Percentiles rank a stretch among this genome's conserved stretches.
phyloP scores from a whole-genome alignment of 192 early-diverging fungal genomes.

The Allomyces arbusculus region DNA sequence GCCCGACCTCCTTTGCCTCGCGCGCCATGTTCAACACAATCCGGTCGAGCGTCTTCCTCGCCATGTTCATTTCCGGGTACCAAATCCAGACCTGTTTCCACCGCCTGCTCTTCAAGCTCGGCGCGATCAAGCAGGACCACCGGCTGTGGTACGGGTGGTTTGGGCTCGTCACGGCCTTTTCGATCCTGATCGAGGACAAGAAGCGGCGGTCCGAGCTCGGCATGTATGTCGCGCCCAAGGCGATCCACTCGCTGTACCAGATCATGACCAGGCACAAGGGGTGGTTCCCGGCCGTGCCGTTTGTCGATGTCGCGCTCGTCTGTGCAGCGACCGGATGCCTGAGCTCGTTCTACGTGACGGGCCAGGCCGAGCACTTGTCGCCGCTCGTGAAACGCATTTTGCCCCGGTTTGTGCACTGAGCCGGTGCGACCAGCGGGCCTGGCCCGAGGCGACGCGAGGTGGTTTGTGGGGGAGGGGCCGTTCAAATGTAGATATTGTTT shows the following conservation, averaged over 20 bases:
- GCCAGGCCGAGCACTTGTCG: neutral
- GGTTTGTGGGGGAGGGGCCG: no score
- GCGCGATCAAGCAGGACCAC: neutral
- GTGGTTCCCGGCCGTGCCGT: neutral
- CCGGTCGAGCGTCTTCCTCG: neutral
- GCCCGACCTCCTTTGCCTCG: neutral
- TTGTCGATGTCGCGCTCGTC: neutral
- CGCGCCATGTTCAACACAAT: neutral
- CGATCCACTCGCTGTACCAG: neutral
- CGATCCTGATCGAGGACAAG: constrained; percentile 2
- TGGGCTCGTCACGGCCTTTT: neutral
- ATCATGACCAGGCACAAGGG: neutral
- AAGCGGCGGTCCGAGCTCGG: constrained; percentile 1
- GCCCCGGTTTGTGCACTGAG: no score
- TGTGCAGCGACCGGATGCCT: neutral
- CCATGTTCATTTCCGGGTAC: neutral
- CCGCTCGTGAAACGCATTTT: no score
- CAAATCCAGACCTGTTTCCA: neutral
- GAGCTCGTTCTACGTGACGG: neutral
- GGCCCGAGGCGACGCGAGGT: no score
- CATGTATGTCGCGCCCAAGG: neutral
- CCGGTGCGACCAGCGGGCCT: no score
- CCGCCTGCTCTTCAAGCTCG: neutral
- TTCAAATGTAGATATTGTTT: no score
- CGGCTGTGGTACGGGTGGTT: neutral